A percentile compares a stretch with the other conserved stretches of the same genome.
phyloP scores from a whole-genome alignment of 805 yeast genomes.

The Yamadazyma scolyti region DNA sequence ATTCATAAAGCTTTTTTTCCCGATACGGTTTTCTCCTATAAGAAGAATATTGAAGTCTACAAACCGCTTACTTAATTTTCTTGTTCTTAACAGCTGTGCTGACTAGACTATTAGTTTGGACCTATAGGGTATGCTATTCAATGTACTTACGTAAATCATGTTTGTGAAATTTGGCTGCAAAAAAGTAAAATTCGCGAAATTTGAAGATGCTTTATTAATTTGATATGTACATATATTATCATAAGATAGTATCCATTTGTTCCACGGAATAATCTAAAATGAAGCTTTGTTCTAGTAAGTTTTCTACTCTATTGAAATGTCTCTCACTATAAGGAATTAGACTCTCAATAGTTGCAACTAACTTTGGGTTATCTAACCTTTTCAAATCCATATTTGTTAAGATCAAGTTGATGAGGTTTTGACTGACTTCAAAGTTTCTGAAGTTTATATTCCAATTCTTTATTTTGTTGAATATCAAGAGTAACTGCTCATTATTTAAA shows the following conservation, averaged over 20 bases:
- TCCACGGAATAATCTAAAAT: slow-evolving; percentile 79
- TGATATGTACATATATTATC: too few relatives aligned
- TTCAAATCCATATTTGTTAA: slow-evolving; percentile 53
- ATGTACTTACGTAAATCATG: neutral
- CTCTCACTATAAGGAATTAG: slow-evolving; percentile 86
- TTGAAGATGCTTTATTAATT: too few relatives aligned
- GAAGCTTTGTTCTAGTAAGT: slow-evolving; percentile 79
- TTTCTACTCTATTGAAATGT: slow-evolving; percentile 75
- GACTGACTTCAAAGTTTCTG: slow-evolving; percentile 75
- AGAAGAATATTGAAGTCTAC: slow-evolving; percentile 22
- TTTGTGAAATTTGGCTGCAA: neutral
- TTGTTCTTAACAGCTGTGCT: slow-evolving; percentile 6
- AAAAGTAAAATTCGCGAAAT: too few relatives aligned
- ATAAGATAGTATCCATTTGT: slow-evolving; percentile 76
- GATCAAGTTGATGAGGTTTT: slow-evolving; percentile 66
- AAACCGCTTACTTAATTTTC: slow-evolving; percentile 8
- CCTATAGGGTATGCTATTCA: too few relatives aligned
- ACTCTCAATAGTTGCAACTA: slow-evolving; percentile 66
- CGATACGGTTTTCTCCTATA: slow-evolving; percentile 42
- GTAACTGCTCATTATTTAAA: slow-evolving; percentile 58
- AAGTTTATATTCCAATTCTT: slow-evolving; percentile 96
- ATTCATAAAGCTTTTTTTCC: slow-evolving; percentile 74
- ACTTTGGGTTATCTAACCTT: slow-evolving; percentile 59
- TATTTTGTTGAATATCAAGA: slow-evolving; percentile 63
- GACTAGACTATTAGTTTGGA: too few relatives aligned